Percentiles rank a stretch among this genome's conserved stretches.
Conservation (phyloP, 192 early-diverging fungal genomes). For the Mortierella claussenii region DNA sequence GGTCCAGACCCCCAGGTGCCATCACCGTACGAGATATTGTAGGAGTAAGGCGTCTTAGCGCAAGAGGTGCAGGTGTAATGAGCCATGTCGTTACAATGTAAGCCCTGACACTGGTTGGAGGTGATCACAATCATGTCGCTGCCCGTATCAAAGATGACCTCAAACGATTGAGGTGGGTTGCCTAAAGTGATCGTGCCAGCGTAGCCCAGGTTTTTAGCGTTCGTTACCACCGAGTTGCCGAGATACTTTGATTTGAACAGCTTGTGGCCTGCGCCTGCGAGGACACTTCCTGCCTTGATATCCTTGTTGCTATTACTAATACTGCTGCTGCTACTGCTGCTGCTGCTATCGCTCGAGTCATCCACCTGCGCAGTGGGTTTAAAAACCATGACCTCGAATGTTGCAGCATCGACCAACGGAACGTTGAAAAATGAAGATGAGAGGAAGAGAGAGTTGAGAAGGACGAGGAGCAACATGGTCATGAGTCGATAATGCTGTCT, state of each 20-base stretch:
- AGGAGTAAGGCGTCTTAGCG: conserved; percentile 40
- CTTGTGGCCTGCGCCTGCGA: not conserved
- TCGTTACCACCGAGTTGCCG: conserved; percentile 33
- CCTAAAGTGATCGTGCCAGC: conserved; percentile 87
- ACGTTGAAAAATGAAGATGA: not conserved
- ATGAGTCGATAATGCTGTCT: no score
- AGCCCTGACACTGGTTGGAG: conserved; percentile 37
- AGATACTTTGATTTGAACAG: conserved; percentile 43
- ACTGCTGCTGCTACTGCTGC: not conserved
- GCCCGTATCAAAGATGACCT: conserved; percentile 93
- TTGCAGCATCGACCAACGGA: not conserved
- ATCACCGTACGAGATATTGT: conserved; percentile 52
- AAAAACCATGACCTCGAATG: not conserved
- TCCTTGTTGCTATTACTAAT: not conserved
- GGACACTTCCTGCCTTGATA: not conserved
- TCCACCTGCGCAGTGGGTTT: not conserved
- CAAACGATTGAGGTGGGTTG: conserved; percentile 88
- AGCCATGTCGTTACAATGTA: conserved; percentile 29
- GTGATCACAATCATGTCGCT: conserved; percentile 52
- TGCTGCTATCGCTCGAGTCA: not conserved
- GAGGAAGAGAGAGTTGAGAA: not conserved
- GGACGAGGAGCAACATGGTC: no score
- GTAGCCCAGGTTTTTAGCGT: conserved; percentile 69
- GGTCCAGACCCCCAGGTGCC: conserved; percentile 52
- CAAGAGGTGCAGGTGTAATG: conserved; percentile 46